Percentiles rank a stretch among this genome's conserved stretches.
Evolutionary conservation across 176 grass and related monocot species (phyloP).

Genomic region (Aegilops longissima): DNA sequence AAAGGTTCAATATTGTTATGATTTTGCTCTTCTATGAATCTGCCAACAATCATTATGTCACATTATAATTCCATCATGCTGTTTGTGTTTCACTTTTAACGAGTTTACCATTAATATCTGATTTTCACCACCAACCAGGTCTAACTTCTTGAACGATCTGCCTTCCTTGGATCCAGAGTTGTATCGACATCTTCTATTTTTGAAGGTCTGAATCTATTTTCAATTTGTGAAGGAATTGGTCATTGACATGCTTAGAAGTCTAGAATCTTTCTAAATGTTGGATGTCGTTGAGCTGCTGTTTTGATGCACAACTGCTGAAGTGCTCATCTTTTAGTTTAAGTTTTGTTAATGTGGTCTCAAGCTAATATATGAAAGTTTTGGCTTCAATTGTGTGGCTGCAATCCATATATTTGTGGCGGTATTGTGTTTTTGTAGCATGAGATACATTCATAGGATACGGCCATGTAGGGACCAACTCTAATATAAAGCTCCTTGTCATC

Average conservation of each 20-base stretch:
- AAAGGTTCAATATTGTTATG: not conserved
- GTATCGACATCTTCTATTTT: constrained; percentile 92
- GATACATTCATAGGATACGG: not conserved
- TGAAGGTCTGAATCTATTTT: constrained; percentile 65
- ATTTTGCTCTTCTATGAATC: constrained; percentile 30
- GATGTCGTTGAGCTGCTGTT: not conserved
- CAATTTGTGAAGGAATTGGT: constrained; percentile 22
- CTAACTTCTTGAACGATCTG: constrained; percentile 95
- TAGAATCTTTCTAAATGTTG: not conserved
- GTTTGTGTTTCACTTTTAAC: constrained; percentile 22
- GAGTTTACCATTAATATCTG: not conserved
- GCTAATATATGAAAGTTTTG: constrained; percentile 8
- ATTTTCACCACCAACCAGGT: constrained; percentile 46
- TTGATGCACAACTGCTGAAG: not conserved
- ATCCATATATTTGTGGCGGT: not conserved
- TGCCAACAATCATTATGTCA: not conserved
- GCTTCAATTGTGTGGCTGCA: not conserved
- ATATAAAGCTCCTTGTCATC: not conserved
- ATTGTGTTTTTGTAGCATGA: constrained; percentile 4
- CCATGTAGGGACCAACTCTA: not conserved
- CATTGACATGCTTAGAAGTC: not conserved
- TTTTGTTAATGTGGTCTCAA: not conserved
- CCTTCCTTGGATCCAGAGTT: constrained; percentile 97
- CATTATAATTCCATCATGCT: constrained; percentile 24
- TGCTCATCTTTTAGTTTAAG: not conserved